Base-by-base conservation (phyloP, 108 stramenopile species). In the Nitzschia sp. region DNA sequence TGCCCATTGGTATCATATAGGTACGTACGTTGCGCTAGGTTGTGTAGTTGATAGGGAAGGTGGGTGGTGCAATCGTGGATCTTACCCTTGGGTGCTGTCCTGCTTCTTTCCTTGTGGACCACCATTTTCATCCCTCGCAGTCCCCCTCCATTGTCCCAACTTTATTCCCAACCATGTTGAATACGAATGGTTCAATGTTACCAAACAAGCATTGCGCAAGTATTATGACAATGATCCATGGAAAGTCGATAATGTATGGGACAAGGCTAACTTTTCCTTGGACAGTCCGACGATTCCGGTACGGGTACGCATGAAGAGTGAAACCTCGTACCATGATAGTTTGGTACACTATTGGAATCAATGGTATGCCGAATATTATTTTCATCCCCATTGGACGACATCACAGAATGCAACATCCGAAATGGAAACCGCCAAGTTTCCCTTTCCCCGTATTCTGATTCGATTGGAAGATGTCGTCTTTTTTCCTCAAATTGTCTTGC, bases 381-480 rank as follows among this genome's bases (percentile, higher is more conserved):
- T 5, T 48, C 17, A 48, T 48, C 17, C 46, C 6, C 2, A 15
- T 48, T 17, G n/a, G 14, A 73, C 79, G n/a, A 87, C 80, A 2
- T n/a, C n/a, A n/a, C 17, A 20, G 8, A 20, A 15, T 20, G 53
- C 53, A n/a, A 20, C 53, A n/a, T n/a, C 53, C 8, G 25, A 15
- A 20, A 12, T 12, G 22, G 12, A 15, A 14, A 58, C 38, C 0
- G 7, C 11, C 0, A 40, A 7, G 2, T 17, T 17, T 48, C 14
- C 69, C n/a, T 88, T 86, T 62, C 92, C 92, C 21, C 74, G 86
- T 14, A 21, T 89, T 42, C 84, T 90, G 67, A 67, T 90, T 8
- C 84, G 92, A 14, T 84, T 83, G 43, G 89, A 89, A 72, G 87
- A 87, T 61, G 76, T 91, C 53, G 54, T 87, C 41, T 91, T 79